phyloP scores from a whole-genome alignment of 73 alveolate species.

The Paramecium biaurelia region DNA sequence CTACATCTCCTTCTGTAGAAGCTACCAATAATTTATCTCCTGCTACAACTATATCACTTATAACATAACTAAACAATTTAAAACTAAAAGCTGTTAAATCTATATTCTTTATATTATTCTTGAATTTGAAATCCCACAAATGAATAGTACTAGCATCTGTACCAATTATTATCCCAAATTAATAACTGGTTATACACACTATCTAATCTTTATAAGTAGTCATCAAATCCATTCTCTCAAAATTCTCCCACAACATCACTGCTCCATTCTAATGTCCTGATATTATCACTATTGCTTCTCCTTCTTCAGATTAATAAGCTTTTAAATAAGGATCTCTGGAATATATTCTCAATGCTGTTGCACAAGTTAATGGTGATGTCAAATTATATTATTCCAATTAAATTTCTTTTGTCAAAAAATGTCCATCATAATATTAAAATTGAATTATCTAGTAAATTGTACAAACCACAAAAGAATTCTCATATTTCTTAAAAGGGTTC shows the following conservation, averaged over 20 bases:
- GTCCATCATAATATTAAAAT: conserved; percentile 62
- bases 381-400: conserved; percentile 35
- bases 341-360: conserved; percentile 56
- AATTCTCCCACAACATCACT: conserved; percentile 52
- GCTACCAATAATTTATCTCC: conserved; percentile 60
- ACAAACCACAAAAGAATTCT: conserved; percentile 58
- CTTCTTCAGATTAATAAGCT: conserved; percentile 47
- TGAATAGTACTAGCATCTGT: conserved; percentile 62
- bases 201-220: conserved; percentile 31
- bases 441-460: neutral
- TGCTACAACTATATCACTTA: conserved; percentile 62
- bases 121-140: conserved; percentile 59
- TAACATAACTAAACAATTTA: conserved; percentile 58
- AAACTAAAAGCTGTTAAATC: conserved; percentile 64
- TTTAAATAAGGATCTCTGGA: conserved; percentile 53
- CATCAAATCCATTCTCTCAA: conserved; percentile 42
- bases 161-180: conserved; percentile 53
- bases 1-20: conserved; percentile 59
- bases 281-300: conserved; percentile 38
- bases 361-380: conserved; percentile 50
- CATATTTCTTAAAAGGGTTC: conserved; percentile 46
- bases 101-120: conserved; percentile 41
- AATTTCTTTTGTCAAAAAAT: conserved; percentile 54
- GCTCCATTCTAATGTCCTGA: conserved; percentile 62
- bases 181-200: conserved; percentile 55